Evolutionary conservation across 371 early-diverging fungal genomes (phyloP).

Genomic region (Polyrhizophydium stewartii): DNA sequence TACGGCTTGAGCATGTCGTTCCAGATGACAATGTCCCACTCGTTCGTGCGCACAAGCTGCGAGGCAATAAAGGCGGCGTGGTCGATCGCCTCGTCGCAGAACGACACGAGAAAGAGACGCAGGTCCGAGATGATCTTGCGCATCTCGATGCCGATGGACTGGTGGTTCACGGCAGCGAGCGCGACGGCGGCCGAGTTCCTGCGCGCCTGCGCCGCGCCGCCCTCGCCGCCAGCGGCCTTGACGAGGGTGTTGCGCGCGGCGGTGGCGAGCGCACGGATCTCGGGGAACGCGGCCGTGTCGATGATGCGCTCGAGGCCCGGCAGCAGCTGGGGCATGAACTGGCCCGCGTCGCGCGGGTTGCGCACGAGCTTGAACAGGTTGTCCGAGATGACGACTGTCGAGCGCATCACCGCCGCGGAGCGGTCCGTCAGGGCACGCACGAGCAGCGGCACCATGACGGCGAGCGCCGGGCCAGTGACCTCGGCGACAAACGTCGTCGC

Average conservation of each 20-base stretch:
- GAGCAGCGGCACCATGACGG: slow-evolving; percentile 72
- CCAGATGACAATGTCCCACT: background rate
- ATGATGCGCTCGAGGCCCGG: slow-evolving; percentile 72
- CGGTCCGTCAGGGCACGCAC: slow-evolving; percentile 39
- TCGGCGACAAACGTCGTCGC: slow-evolving; percentile 77
- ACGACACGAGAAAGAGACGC: background rate
- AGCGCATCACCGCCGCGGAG: slow-evolving; percentile 27
- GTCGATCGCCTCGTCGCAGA: background rate
- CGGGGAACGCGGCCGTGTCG: slow-evolving; percentile 78
- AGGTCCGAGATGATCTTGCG: background rate
- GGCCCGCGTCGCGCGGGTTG: slow-evolving; percentile 73
- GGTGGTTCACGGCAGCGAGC: background rate
- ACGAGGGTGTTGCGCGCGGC: slow-evolving; percentile 30
- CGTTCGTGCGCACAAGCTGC: background rate
- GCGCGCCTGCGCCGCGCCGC: background rate
- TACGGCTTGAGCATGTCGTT: background rate
- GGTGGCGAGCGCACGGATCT: slow-evolving; percentile 62
- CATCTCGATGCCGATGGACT: background rate
- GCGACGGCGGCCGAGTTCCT: background rate
- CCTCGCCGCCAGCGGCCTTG: slow-evolving; percentile 27
- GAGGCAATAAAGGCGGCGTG: background rate
- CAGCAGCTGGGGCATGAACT: slow-evolving; percentile 74
- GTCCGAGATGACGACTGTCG: slow-evolving; percentile 42
- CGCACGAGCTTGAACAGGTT: slow-evolving; percentile 83
- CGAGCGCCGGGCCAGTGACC: slow-evolving; percentile 72